Percentiles rank a stretch among this genome's conserved stretches.
Conservation (phyloP, 2,329 filamentous ascomycete genomes). For the Aspergillus thermomutatus region DNA sequence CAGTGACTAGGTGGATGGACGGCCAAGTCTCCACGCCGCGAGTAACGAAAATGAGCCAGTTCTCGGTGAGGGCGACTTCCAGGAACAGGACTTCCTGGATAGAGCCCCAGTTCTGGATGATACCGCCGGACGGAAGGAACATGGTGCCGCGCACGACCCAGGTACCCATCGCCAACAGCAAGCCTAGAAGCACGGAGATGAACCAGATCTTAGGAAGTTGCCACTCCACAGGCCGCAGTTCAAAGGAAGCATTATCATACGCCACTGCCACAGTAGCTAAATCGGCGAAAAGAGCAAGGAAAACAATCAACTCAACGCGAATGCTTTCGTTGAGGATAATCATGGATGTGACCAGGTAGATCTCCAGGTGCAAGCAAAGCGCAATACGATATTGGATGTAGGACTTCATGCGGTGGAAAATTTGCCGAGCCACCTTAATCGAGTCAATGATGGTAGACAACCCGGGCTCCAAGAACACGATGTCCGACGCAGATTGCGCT, state of each 20-base stretch:
- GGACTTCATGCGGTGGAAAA: constrained; percentile 75
- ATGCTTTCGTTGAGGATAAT: constrained; percentile 78
- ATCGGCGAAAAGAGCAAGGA: constrained; percentile 76
- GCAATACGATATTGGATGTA: constrained; percentile 77
- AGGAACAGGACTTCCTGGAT: constrained; percentile 81
- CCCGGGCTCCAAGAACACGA: constrained; percentile 70
- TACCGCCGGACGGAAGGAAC: constrained; percentile 66
- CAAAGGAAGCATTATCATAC: constrained; percentile 80
- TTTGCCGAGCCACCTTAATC: constrained; percentile 70
- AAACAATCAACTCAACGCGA: constrained; percentile 70
- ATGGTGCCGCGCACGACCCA: constrained; percentile 71
- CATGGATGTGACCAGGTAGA: constrained; percentile 75
- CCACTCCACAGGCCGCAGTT: constrained; percentile 74
- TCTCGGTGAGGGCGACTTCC: constrained; percentile 86
- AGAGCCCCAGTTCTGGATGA: constrained; percentile 71
- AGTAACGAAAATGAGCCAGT: constrained; percentile 96
- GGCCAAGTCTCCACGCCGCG: constrained; percentile 73
- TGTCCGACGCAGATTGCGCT: constrained; percentile 69
- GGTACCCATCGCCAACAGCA: constrained; percentile 66
- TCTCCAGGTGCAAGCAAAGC: constrained; percentile 69
- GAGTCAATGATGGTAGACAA: constrained; percentile 69
- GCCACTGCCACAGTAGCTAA: constrained; percentile 75
- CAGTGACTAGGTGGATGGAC: constrained; percentile 67
- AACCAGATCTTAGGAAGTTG: constrained; percentile 81
- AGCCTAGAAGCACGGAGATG: constrained; percentile 58